These are phyloP conservation scores for Saprolegnia diclina DNA, from an alignment of 352 stramenopile genomes.

Conservation along the genomic window DNA sequence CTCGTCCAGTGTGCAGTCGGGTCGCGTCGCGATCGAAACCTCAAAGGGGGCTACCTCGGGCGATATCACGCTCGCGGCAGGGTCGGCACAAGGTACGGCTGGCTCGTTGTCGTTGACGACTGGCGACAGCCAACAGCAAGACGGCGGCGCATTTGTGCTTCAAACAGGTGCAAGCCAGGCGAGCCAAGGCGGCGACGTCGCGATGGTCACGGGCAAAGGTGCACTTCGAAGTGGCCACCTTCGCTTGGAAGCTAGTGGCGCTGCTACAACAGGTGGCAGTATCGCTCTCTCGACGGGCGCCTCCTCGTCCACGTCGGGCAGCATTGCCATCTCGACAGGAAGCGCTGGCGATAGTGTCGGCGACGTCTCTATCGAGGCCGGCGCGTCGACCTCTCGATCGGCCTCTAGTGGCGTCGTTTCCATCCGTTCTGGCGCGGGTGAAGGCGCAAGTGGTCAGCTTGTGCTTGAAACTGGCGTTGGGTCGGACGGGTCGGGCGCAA, in stretches of 20 bases:
- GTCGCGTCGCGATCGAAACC: background rate
- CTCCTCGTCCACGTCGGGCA: background rate
- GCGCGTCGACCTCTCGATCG: background rate
- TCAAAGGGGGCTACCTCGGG: background rate
- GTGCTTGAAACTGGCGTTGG: background rate
- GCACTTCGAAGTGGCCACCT: conserved; percentile 6
- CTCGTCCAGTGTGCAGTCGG: background rate
- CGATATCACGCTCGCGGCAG: background rate
- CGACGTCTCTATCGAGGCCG: conserved; percentile 6
- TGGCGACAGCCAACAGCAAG: background rate
- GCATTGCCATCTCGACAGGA: conserved; percentile 17
- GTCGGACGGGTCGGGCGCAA: background rate
- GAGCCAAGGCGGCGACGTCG: conserved; percentile 5
- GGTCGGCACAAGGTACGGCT: background rate
- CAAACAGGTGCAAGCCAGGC: background rate
- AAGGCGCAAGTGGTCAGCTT: conserved; percentile 1
- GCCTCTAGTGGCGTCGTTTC: background rate
- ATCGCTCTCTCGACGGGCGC: conserved; percentile 4
- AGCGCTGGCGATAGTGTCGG: background rate
- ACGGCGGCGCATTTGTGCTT: conserved; percentile 1
- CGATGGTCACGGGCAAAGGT: conserved; percentile 6
- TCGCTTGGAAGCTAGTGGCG: background rate
- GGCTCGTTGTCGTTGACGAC: background rate
- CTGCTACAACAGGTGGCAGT: background rate
- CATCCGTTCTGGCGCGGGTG: conserved; percentile 4